These are phyloP conservation scores for Moesziomyces sp. DNA, from an alignment of 1,284 basidiomycete species.

Conservation along the genomic window DNA sequence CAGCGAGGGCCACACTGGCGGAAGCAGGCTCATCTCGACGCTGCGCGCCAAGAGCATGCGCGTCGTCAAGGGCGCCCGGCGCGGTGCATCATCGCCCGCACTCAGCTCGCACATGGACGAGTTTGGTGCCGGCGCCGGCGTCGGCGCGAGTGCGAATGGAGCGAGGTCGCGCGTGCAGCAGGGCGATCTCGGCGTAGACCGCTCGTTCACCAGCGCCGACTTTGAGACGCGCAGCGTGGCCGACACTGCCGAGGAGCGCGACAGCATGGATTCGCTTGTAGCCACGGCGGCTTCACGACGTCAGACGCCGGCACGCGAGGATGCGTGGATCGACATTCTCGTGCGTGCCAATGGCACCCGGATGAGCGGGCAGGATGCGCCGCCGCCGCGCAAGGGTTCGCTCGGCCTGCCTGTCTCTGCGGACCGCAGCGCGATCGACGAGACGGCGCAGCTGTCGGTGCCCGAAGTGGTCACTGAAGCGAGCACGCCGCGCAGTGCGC, in stretches of 20 bases:
- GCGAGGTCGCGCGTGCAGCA: conserved; percentile 7
- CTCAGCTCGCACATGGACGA: conserved; percentile 13
- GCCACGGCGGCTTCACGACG: background rate
- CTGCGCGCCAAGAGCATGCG: conserved; percentile 41
- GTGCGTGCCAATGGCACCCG: conserved; percentile 35
- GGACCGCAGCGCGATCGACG: conserved; percentile 3
- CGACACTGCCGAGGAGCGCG: conserved; percentile 20
- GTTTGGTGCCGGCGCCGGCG: background rate
- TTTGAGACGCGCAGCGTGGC: conserved; percentile 55
- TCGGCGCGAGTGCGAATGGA: background rate
- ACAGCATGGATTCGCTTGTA: conserved; percentile 4
- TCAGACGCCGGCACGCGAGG: conserved; percentile 17
- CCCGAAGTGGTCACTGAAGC: conserved; percentile 2
- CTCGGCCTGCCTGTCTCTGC: conserved; percentile 3
- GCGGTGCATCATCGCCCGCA: conserved; percentile 24
- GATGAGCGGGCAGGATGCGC: conserved; percentile 50
- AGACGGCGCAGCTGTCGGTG: conserved; percentile 18
- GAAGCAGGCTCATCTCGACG: conserved; percentile 39
- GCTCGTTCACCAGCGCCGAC: conserved; percentile 53
- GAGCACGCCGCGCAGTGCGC: conserved; percentile 13
- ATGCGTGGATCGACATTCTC: conserved; percentile 59
- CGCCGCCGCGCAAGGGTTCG: conserved; percentile 6
- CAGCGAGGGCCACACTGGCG: conserved; percentile 25
- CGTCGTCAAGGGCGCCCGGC: conserved; percentile 32
- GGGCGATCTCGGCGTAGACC: conserved; percentile 22